These are phyloP conservation scores for Globisporangium canariense DNA, from an alignment of 352 stramenopile species.

Conservation along the genomic window DNA sequence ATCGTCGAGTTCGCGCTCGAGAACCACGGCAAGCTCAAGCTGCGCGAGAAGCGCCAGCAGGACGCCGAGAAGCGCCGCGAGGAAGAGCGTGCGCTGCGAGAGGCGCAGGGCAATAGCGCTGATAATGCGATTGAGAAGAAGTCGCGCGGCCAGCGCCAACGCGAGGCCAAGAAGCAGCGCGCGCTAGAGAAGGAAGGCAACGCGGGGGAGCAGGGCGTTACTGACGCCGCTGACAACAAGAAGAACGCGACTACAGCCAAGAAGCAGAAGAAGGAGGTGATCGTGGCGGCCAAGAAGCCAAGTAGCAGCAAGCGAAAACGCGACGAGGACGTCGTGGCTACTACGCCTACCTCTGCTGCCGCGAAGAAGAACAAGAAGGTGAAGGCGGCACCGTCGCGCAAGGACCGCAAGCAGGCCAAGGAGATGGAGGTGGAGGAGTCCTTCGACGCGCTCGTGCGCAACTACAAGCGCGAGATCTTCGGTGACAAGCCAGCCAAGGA, in stretches of 20 bases:
- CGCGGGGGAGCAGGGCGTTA: conserved; percentile 17
- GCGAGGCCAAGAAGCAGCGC: conserved; percentile 67
- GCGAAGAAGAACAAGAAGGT: conserved; percentile 18
- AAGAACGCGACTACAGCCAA: conserved; percentile 20
- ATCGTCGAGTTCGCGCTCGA: conserved; percentile 90
- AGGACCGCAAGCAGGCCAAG: conserved; percentile 61
- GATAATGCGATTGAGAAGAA: conserved; percentile 36
- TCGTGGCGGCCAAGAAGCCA: conserved; percentile 30
- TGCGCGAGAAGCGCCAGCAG: conserved; percentile 70
- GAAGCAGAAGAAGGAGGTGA: conserved; percentile 29
- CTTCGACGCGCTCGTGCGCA: conserved; percentile 74
- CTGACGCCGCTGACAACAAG: background rate
- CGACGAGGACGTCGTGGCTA: conserved; percentile 10
- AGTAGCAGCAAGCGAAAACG: conserved; percentile 40
- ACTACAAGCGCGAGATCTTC: conserved; percentile 86
- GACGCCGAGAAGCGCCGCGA: conserved; percentile 70
- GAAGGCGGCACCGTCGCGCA: conserved; percentile 55
- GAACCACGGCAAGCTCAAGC: conserved; percentile 86
- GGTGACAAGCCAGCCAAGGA: conserved; percentile 24
- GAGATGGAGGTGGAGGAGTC: conserved; percentile 56
- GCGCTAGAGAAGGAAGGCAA: conserved; percentile 18
- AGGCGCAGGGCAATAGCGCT: conserved; percentile 47
- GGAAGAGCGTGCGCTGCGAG: conserved; percentile 58
- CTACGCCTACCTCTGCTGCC: background rate
- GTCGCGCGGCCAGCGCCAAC: conserved; percentile 71